These are phyloP conservation scores for Auricularia sp. DNA, from an alignment of 768 basidiomycete species.

Conservation along the genomic window DNA sequence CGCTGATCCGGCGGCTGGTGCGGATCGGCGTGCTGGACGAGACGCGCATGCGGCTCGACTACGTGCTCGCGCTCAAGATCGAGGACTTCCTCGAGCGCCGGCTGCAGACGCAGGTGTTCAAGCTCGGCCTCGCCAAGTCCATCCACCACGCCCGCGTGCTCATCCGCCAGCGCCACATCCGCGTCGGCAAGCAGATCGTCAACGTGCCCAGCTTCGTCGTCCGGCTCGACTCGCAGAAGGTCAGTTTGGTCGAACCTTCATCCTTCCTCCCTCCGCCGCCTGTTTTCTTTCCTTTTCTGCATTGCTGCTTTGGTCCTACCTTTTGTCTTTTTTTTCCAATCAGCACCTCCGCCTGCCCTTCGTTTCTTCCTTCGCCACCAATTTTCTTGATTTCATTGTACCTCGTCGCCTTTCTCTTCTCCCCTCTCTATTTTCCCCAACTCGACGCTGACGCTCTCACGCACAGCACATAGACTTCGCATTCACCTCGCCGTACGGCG, in stretches of 20 bases:
- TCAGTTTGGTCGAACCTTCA: conserved; percentile 11
- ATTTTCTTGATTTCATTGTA: no score
- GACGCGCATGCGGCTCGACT: conserved; percentile 98
- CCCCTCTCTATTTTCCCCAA: no score
- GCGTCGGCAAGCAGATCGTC: conserved; percentile 98
- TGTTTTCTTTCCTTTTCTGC: not conserved
- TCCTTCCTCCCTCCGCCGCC: not conserved
- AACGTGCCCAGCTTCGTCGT: conserved; percentile 98
- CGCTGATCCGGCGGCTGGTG: conserved; percentile 90
- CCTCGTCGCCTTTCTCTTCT: no score
- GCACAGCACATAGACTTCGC: conserved; percentile 91
- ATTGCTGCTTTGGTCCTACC: no score
- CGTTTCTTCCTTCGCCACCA: no score
- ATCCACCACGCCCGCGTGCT: conserved; percentile 98
- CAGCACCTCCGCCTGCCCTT: no score
- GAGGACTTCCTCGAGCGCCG: conserved; percentile 99
- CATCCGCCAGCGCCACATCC: conserved; percentile 97
- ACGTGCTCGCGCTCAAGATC: conserved; percentile 97
- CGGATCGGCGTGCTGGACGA: conserved; percentile 99
- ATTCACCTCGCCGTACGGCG: conserved; percentile 91
- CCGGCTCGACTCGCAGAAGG: conserved; percentile 96
- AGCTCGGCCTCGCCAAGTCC: conserved; percentile 92
- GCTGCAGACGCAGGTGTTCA: conserved; percentile 99
- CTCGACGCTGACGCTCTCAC: not conserved
- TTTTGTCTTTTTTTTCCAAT: no score